Conservation (phyloP, 2,329 filamentous ascomycete genomes). For the Ophiostoma novo-ulmi region DNA sequence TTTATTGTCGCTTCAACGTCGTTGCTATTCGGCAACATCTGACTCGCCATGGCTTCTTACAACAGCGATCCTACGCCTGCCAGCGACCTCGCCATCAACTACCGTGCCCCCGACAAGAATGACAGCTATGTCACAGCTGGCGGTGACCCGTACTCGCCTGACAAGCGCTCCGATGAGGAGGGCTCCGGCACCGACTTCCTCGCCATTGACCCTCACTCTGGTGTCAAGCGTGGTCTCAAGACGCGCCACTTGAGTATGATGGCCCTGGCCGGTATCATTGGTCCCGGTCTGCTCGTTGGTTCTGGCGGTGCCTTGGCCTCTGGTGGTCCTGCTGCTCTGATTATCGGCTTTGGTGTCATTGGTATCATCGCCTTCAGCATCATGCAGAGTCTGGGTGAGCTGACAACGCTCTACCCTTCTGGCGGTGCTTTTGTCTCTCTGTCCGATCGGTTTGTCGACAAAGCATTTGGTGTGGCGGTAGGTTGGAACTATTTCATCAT, state of each 20-base stretch:
- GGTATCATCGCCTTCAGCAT: constrained; percentile 62
- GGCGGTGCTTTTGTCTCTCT: constrained; percentile 67
- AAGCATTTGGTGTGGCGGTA: constrained; percentile 62
- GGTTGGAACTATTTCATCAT: constrained; percentile 70
- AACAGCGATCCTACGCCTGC: constrained; percentile 11
- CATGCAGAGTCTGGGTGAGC: constrained; percentile 70
- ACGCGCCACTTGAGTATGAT: constrained; percentile 64
- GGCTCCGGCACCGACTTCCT: constrained; percentile 40
- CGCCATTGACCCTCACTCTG: constrained; percentile 54
- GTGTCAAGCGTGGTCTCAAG: constrained; percentile 65
- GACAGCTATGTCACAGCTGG: constrained; percentile 1
- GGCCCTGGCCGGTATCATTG: constrained; percentile 58
- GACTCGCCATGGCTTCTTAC: constrained; percentile 9
- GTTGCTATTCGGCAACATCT: neutral
- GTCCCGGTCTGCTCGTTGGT: constrained; percentile 67
- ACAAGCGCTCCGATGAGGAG: constrained; percentile 26
- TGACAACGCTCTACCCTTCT: constrained; percentile 67
- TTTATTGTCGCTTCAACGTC: neutral
- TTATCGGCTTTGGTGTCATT: constrained; percentile 69
- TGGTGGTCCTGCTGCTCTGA: constrained; percentile 64
- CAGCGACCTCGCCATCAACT: constrained; percentile 18
- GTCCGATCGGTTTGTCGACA: constrained; percentile 65
- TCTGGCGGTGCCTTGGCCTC: constrained; percentile 62
- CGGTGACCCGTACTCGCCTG: neutral
- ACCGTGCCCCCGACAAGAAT: constrained; percentile 21